These are phyloP conservation scores for Nicotiana undulata DNA, from an alignment of 257 asterid species.

Conservation along the genomic window DNA sequence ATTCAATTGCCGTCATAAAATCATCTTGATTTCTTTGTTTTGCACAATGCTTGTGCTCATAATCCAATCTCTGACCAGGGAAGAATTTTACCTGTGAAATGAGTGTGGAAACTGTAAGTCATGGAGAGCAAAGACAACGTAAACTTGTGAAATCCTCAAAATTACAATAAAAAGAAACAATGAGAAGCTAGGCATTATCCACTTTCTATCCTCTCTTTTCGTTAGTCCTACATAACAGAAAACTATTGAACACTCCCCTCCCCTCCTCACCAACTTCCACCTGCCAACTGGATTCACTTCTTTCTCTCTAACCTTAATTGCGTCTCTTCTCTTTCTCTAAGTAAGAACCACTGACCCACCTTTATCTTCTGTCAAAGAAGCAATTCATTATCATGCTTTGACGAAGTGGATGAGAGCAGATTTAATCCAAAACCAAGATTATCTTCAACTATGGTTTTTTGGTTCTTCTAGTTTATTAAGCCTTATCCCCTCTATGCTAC, in stretches of 20 bases:
- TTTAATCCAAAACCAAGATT: neutral
- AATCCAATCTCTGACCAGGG: constrained; percentile 74
- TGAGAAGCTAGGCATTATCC: neutral
- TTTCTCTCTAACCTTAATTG: neutral
- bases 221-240: neutral
- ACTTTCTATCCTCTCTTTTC: neutral
- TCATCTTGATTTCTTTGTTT: constrained; percentile 36
- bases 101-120: neutral
- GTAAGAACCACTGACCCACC: neutral
- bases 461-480: neutral
- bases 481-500: neutral
- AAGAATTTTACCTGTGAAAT: constrained; percentile 62
- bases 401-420: neutral
- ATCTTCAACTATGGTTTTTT: neutral
- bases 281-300: neutral
- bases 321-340: neutral
- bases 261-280: neutral
- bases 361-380: neutral
- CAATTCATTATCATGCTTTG: neutral
- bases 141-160: neutral
- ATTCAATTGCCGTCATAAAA: constrained; percentile 68
- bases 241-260: neutral
- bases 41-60: constrained; percentile 55
- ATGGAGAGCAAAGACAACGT: neutral
- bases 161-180: neutral